Evolutionary conservation across 331 rosid species (phyloP).

Genomic region (Malus hybrid): DNA sequence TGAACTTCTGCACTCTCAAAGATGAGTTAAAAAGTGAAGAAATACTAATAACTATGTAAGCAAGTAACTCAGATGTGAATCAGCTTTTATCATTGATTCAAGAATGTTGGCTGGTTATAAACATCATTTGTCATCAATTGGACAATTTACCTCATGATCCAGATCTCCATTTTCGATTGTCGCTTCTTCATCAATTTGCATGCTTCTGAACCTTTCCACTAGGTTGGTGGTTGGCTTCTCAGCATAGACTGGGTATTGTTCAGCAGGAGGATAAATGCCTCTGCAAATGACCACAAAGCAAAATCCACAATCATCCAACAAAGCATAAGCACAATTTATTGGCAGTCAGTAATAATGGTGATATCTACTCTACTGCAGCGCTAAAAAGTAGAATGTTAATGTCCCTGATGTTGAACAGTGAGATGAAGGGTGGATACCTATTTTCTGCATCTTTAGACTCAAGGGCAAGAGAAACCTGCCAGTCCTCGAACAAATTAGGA

Average conservation of each 20-base stretch:
- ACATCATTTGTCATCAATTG: constrained; percentile 1
- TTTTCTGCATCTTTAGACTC: constrained; percentile 31
- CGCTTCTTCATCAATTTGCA: constrained; percentile 22
- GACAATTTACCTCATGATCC: constrained; percentile 26
- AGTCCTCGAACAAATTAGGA: constrained; percentile 52
- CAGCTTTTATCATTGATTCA: not conserved
- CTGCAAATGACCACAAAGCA: constrained; percentile 8
- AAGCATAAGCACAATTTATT: not conserved
- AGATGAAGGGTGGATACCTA: constrained; percentile 18
- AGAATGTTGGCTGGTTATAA: not conserved
- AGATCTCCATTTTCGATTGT: constrained; percentile 34
- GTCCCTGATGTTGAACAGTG: not conserved
- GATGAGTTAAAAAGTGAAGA: not conserved
- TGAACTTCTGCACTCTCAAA: not conserved
- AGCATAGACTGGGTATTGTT: constrained; percentile 25
- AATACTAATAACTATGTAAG: not conserved
- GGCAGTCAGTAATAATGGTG: not conserved
- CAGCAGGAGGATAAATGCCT: constrained; percentile 33
- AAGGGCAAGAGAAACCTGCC: constrained; percentile 44
- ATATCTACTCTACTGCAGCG: not conserved
- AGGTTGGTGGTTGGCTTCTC: constrained; percentile 28
- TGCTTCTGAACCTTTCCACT: constrained; percentile 31
- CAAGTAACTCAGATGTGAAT: not conserved
- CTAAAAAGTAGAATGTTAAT: not conserved
- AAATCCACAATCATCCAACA: not conserved